Conservation (phyloP, 192 early-diverging fungal genomes). For the Pilobolus umbonatus region DNA sequence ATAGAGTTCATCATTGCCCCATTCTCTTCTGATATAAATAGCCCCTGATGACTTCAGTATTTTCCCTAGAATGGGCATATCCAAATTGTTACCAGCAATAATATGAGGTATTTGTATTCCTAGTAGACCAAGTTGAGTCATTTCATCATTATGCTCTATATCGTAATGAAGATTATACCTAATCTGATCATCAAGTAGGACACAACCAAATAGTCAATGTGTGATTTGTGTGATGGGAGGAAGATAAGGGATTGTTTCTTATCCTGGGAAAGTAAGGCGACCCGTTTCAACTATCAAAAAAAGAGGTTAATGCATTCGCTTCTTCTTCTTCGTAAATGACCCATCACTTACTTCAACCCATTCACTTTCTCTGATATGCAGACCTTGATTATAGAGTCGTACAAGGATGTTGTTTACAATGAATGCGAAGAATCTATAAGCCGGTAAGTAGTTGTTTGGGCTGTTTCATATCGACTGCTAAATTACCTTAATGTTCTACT, state of each 20-base stretch:
- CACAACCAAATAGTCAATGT: slow-evolving; percentile 82
- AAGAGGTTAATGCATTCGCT: background rate
- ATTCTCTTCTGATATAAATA: slow-evolving; percentile 74
- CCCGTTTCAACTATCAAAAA: slow-evolving; percentile 41
- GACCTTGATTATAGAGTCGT: slow-evolving; percentile 81
- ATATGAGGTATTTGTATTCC: slow-evolving; percentile 62
- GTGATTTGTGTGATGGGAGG: slow-evolving; percentile 81
- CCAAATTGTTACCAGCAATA: slow-evolving; percentile 80
- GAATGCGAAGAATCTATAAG: slow-evolving; percentile 61
- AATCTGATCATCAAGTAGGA: slow-evolving; percentile 77
- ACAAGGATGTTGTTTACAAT: slow-evolving; percentile 67
- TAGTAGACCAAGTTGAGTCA: background rate
- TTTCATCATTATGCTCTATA: background rate
- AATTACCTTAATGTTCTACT: slow-evolving; percentile 55
- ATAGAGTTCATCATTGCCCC: slow-evolving; percentile 75
- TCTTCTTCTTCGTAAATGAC: background rate
- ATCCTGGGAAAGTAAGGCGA: slow-evolving; percentile 51
- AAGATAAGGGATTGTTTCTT: slow-evolving; percentile 73
- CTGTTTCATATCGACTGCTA: background rate
- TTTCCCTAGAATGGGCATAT: slow-evolving; percentile 69
- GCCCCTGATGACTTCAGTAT: slow-evolving; percentile 64
- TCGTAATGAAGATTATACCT: slow-evolving; percentile 50
- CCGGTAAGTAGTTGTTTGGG: slow-evolving; percentile 1
- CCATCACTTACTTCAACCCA: slow-evolving; percentile 56
- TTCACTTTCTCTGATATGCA: slow-evolving; percentile 78